Conservation (phyloP, 2,329 filamentous ascomycete genomes). For the Acarospora socialis region DNA sequence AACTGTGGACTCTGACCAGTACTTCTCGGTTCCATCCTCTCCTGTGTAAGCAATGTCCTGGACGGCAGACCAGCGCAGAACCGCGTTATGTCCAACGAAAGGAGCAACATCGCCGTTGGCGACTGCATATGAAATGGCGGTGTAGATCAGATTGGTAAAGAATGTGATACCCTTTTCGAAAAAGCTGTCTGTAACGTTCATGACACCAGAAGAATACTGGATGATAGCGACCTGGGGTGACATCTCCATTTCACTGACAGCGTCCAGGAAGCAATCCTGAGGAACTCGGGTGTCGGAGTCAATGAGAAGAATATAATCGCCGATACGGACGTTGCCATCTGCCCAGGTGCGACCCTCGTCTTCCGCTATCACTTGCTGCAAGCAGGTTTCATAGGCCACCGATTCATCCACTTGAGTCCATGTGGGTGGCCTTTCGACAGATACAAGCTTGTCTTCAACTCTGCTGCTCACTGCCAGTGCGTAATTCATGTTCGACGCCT, state of each 20-base stretch:
- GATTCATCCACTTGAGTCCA: slow-evolving; percentile 25
- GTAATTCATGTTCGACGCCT: slow-evolving; percentile 65
- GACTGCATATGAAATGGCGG: slow-evolving; percentile 55
- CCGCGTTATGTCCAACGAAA: slow-evolving; percentile 66
- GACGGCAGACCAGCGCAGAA: slow-evolving; percentile 54
- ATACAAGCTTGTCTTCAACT: slow-evolving; percentile 43
- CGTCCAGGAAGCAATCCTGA: slow-evolving; percentile 50
- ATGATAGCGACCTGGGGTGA: slow-evolving; percentile 58
- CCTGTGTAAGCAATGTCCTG: slow-evolving; percentile 43
- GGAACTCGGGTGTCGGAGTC: slow-evolving; percentile 58
- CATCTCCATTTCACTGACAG: slow-evolving; percentile 57
- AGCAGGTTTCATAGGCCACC: slow-evolving; percentile 35
- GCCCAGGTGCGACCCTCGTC: slow-evolving; percentile 45
- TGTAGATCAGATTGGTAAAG: slow-evolving; percentile 66
- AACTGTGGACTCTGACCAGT: slow-evolving; percentile 62
- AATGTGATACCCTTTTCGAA: slow-evolving; percentile 66
- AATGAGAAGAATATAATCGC: slow-evolving; percentile 59
- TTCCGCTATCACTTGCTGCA: slow-evolving; percentile 38
- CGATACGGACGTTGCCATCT: slow-evolving; percentile 73
- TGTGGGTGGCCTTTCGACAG: slow-evolving; percentile 5
- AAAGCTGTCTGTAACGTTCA: slow-evolving; percentile 57
- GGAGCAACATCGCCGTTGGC: slow-evolving; percentile 58
- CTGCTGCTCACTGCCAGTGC: slow-evolving; percentile 46
- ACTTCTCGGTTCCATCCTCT: slow-evolving; percentile 48
- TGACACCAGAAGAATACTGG: slow-evolving; percentile 58